Percentiles rank a stretch among this genome's conserved stretches.
phyloP scores from a whole-genome alignment of 2,329 filamentous ascomycete genomes.

The Trichophyton rubrum region DNA sequence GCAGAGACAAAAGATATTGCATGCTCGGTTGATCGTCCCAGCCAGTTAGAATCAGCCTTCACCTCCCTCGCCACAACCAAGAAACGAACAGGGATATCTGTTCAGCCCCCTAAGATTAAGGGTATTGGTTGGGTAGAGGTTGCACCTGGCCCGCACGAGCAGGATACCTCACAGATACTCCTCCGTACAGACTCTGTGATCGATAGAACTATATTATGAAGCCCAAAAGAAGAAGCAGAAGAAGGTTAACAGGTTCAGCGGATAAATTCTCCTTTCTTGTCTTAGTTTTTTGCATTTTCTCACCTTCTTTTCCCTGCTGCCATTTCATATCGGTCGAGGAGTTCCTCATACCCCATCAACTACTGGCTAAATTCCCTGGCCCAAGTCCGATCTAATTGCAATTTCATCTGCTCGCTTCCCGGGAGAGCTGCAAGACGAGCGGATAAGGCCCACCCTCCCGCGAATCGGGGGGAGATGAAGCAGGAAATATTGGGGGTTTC shows the following conservation, averaged over 20 bases:
- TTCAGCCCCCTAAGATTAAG: background rate
- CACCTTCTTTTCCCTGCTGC: too few species aligned
- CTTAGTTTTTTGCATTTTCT: too few species aligned
- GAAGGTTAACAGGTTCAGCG: background rate
- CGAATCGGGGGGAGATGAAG: background rate
- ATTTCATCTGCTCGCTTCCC: background rate
- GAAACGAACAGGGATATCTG: background rate
- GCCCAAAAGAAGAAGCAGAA: background rate
- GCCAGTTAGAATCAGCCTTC: background rate
- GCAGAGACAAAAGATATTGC: background rate
- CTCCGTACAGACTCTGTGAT: background rate
- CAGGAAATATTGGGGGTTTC: background rate
- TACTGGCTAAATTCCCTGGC: background rate
- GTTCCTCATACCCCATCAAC: background rate
- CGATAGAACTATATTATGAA: too few species aligned
- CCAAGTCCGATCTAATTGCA: background rate
- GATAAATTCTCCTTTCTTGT: too few species aligned
- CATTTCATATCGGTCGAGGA: too few species aligned
- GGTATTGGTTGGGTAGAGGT: background rate
- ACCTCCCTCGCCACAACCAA: background rate
- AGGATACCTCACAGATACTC: background rate
- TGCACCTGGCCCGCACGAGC: background rate
- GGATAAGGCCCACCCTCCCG: slow-evolving; percentile 1
- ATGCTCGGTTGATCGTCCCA: background rate
- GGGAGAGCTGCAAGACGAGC: background rate